phyloP scores from a whole-genome alignment of 257 asterid genomes.

The Solanum clarkiae region DNA sequence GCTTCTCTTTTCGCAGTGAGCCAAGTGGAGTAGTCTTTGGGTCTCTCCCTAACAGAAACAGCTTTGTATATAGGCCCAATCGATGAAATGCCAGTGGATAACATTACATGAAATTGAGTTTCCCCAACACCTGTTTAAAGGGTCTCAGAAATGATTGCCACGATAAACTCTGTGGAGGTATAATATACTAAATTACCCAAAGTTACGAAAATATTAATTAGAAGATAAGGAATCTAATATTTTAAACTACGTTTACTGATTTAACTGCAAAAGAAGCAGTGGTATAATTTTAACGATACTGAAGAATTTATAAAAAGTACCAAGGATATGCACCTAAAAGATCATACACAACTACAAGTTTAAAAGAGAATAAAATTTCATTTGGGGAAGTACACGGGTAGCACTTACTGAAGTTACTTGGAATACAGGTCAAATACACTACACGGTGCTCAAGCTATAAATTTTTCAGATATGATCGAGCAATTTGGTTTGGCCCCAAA shows the following conservation, averaged over 20 bases:
- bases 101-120: constrained; percentile 53
- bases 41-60: constrained; percentile 42
- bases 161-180: not conserved
- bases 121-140: constrained; percentile 52
- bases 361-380: not conserved
- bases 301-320: not conserved
- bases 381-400: not conserved
- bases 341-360: not conserved
- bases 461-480: not conserved
- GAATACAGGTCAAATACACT: not conserved
- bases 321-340: not conserved
- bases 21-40: constrained; percentile 31
- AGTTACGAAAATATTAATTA: not conserved
- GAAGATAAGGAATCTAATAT: not conserved
- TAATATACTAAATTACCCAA: not conserved
- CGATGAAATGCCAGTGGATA: constrained; percentile 64
- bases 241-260: not conserved
- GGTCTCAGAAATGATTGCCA: not conserved
- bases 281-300: not conserved
- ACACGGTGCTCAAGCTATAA: not conserved
- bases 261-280: not conserved
- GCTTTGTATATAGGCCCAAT: constrained; percentile 58
- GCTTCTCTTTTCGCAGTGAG: constrained; percentile 61
- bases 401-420: not conserved
- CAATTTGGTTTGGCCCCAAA: not conserved